These are phyloP conservation scores for Penicillium sp. DNA, from an alignment of 2,329 filamentous ascomycete genomes.

Conservation along the genomic window DNA sequence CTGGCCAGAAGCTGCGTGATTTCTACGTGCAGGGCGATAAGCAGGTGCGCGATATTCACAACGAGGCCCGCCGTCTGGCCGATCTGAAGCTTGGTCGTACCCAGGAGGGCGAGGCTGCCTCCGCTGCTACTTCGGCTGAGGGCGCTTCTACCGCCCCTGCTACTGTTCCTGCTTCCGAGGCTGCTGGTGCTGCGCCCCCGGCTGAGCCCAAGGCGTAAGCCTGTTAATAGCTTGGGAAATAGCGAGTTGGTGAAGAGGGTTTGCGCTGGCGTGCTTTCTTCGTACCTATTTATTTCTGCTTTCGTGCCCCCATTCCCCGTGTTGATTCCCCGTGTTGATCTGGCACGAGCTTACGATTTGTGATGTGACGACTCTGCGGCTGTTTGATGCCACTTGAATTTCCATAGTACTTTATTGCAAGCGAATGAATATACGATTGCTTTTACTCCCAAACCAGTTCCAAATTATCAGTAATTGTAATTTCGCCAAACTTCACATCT, in stretches of 20 bases:
- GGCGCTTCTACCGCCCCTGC: slow-evolving; percentile 17
- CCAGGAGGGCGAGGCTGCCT: slow-evolving; percentile 31
- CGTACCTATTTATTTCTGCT: not conserved
- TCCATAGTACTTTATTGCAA: slow-evolving; percentile 8
- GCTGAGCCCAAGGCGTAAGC: slow-evolving; percentile 4
- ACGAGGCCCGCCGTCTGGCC: slow-evolving; percentile 83
- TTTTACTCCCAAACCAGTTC: not conserved
- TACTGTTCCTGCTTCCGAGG: slow-evolving; percentile 21
- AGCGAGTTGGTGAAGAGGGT: slow-evolving; percentile 2
- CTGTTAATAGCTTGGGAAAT: not conserved
- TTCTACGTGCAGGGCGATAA: slow-evolving; percentile 86
- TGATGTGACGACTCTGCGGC: slow-evolving; percentile 6
- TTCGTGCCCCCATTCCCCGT: not conserved
- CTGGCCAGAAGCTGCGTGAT: slow-evolving; percentile 79
- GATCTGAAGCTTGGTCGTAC: slow-evolving; percentile 71
- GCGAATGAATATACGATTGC: slow-evolving; percentile 6
- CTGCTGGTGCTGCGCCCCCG: slow-evolving; percentile 31
- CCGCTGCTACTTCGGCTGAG: slow-evolving; percentile 1
- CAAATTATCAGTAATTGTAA: not conserved
- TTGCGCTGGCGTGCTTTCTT: slow-evolving; percentile 13
- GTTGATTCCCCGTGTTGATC: not conserved
- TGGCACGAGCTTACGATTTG: slow-evolving; percentile 14
- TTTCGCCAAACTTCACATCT: not conserved
- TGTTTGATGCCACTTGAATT: not conserved
- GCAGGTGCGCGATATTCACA: slow-evolving; percentile 92